Conservation (phyloP, 2,329 filamentous ascomycete genomes). For the Davidsoniella australis region DNA sequence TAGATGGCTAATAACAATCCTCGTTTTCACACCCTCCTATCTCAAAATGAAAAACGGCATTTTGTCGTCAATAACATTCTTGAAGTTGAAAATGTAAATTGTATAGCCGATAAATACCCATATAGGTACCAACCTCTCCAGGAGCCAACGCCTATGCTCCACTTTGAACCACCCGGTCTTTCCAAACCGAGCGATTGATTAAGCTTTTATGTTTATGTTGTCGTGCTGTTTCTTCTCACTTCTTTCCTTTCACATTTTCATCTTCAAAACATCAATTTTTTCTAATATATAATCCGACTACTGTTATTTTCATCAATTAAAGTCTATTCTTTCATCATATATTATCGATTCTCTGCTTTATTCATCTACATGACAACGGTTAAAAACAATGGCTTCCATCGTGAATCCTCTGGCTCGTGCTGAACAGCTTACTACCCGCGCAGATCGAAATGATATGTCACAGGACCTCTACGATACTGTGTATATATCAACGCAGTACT, state of each 20-base stretch:
- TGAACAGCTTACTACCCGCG: constrained; percentile 46
- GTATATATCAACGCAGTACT: constrained; percentile 52
- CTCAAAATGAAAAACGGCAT: too few species aligned
- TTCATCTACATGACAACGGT: too few species aligned
- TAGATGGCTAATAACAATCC: too few species aligned
- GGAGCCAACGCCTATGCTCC: neutral
- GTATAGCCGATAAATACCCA: too few species aligned
- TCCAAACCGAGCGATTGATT: neutral
- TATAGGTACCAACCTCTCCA: too few species aligned
- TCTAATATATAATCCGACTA: neutral
- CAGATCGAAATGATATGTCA: constrained; percentile 41
- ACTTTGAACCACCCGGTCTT: constrained; percentile 4
- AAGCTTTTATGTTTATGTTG: neutral
- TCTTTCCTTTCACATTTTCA: too few species aligned
- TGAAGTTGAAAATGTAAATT: too few species aligned
- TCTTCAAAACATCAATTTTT: neutral
- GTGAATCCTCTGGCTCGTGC: constrained; percentile 56
- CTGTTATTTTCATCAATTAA: neutral
- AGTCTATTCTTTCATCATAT: neutral
- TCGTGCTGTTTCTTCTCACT: neutral
- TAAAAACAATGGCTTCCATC: constrained; percentile 20
- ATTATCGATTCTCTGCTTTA: neutral
- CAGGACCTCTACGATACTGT: constrained; percentile 53
- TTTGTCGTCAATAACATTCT: too few species aligned
- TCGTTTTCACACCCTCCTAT: too few species aligned